Evolutionary conservation across 768 basidiomycete species (phyloP), one percentile per base, ranked within the genome.

Genomic region (Pisolithus sp.): DNA sequence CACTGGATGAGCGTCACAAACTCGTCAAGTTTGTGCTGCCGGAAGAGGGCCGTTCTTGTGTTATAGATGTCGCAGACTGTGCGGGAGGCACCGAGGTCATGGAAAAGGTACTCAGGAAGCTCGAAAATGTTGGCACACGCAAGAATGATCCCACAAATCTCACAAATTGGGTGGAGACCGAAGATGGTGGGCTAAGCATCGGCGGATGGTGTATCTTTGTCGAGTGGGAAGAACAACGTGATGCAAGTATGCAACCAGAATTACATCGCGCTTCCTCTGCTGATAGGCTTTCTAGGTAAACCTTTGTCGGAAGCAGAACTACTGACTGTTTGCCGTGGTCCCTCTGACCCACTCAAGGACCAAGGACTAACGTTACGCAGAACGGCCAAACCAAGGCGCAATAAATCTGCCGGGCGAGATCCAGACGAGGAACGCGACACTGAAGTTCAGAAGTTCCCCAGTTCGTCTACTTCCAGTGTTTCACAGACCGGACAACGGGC

Each of bases 121-220:
- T 58, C 34, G 83, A 83, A 42, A 95, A 93, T 65, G 65, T 77
- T 0, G 41, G 63, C 0, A 57, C 70, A 8, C 74, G 74, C 53
- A 72, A 69, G 48, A 54, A 70, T 1, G 79, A 80, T 7, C 43
- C 57, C 3, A 74, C 77, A 47, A 71, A 68, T 28, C 71, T 72
- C 45, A 60, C 73, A 46, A 81, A 80, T 53, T 74, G 79, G 37
- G 76, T 79, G n/a, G 81, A 82, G 52, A 82, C 77, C 0, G 83
- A 83, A 31, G 86, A 89, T 28, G 86, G 85, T 0, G 85, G 83
- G 0, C 72, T 95, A 13, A 81, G 78, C 49, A 84, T 96, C 1
- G 91, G 93, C 57, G 92, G 93, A 2, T 96, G 92, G 91, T 88
- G 82, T 26, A 85, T 92, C 0, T 95, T 80, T 65, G 71, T 89